phyloP scores from a whole-genome alignment of 1,284 basidiomycete species.

The Calocybe gambosa region DNA sequence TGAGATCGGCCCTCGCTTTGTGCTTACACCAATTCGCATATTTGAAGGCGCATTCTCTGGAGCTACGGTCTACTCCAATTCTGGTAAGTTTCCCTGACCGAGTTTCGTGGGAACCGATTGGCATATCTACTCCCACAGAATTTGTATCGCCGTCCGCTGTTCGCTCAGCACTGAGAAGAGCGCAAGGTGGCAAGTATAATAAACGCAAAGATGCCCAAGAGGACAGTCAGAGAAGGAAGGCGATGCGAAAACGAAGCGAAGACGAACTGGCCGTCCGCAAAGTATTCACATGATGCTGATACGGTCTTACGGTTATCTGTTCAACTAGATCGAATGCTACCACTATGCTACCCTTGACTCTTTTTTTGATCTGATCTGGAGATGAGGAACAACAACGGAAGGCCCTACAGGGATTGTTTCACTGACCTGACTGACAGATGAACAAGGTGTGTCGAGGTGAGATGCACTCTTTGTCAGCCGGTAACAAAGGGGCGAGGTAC shows the following conservation, averaged over 20 bases:
- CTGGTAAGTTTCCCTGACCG: constrained; percentile 49
- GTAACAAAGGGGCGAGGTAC: no score
- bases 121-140: constrained; percentile 43
- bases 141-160: constrained; percentile 86
- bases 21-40: constrained; percentile 95
- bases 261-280: constrained; percentile 81
- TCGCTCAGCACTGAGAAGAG: constrained; percentile 66
- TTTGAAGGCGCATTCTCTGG: constrained; percentile 98
- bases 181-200: constrained; percentile 78
- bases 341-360: not conserved
- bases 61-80: constrained; percentile 94
- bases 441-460: not conserved
- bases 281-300: constrained; percentile 68
- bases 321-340: not conserved
- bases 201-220: constrained; percentile 74
- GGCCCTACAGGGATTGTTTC: not conserved
- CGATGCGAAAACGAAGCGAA: constrained; percentile 62
- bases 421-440: constrained; percentile 5
- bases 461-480: no score
- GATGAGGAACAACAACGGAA: constrained; percentile 18
- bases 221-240: constrained; percentile 63
- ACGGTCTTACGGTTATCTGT: constrained; percentile 2
- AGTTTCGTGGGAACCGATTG: constrained; percentile 5
- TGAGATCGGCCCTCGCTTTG: constrained; percentile 97
- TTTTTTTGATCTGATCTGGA: not conserved